Evolutionary conservation across 2,329 filamentous ascomycete species (phyloP).

Genomic region (Fusarium neocosmosporiellum): DNA sequence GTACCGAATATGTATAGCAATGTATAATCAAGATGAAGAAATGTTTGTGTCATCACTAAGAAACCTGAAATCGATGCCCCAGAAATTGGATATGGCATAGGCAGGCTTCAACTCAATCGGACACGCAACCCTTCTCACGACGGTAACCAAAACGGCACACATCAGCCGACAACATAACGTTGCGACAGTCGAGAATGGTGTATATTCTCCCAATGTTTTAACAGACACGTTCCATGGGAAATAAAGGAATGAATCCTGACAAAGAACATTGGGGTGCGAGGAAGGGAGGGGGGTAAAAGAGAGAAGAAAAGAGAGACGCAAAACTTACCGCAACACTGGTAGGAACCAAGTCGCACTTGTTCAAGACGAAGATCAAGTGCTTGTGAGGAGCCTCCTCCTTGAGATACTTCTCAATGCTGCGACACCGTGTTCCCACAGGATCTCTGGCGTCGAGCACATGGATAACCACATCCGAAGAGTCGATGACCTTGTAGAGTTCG

Average conservation of each 20-base stretch:
- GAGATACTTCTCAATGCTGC: slow-evolving; percentile 84
- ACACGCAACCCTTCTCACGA: slow-evolving; percentile 84
- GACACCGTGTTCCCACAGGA: slow-evolving; percentile 89
- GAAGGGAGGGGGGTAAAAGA: slow-evolving; percentile 52
- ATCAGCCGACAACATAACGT: slow-evolving; percentile 67
- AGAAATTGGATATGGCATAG: slow-evolving; percentile 62
- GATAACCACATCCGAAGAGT: slow-evolving; percentile 96
- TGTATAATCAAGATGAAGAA: slow-evolving; percentile 28
- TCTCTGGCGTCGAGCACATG: slow-evolving; percentile 93
- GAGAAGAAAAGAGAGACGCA: slow-evolving; percentile 19
- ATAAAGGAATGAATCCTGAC: slow-evolving; percentile 88
- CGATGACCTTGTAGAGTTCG: slow-evolving; percentile 93
- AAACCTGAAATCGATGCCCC: slow-evolving; percentile 78
- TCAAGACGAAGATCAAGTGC: slow-evolving; percentile 71
- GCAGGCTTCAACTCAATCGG: slow-evolving; percentile 95
- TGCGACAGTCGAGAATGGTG: slow-evolving; percentile 56
- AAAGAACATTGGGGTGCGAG: slow-evolving; percentile 69
- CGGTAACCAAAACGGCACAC: slow-evolving; percentile 88
- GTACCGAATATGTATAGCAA: slow-evolving; percentile 21
- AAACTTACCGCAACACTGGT: slow-evolving; percentile 93
- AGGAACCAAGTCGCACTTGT: slow-evolving; percentile 81
- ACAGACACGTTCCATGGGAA: slow-evolving; percentile 88
- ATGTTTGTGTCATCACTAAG: slow-evolving; percentile 99
- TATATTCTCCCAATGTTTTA: slow-evolving; percentile 99
- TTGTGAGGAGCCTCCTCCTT: slow-evolving; percentile 95